Evolutionary conservation across 2,329 filamentous ascomycete genomes (phyloP).

Genomic region (Ilyonectria mors-panacis): DNA sequence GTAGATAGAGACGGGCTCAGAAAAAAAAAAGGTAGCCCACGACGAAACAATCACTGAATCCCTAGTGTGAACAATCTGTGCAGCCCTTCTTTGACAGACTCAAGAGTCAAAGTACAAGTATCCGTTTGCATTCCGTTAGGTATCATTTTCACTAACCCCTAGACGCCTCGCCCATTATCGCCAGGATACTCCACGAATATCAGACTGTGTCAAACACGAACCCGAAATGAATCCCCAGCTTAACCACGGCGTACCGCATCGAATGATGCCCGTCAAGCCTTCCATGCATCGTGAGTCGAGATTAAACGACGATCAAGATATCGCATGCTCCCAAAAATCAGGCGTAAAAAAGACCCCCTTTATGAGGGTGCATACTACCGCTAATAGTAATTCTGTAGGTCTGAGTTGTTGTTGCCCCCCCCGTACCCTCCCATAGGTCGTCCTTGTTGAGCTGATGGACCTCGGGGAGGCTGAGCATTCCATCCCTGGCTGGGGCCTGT

Average conservation of each 20-base stretch:
- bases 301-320: background rate
- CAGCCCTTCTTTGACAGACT: background rate
- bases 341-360: conserved; percentile 20
- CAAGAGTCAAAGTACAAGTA: conserved; percentile 9
- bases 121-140: conserved; percentile 13
- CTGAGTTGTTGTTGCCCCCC: conserved; percentile 41
- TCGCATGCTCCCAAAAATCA: conserved; percentile 28
- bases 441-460: conserved; percentile 40
- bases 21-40: conserved; percentile 11
- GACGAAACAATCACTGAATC: background rate
- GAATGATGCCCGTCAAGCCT: background rate
- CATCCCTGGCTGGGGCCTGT: conserved; percentile 44
- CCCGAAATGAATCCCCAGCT: conserved; percentile 21
- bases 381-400: conserved; percentile 49
- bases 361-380: conserved; percentile 27
- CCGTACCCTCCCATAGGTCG: conserved; percentile 44
- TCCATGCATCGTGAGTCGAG: background rate
- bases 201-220: conserved; percentile 10
- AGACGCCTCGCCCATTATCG: conserved; percentile 37
- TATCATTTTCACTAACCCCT: conserved; percentile 32
- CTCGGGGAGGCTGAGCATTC: conserved; percentile 42
- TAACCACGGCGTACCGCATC: conserved; percentile 15
- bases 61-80: conserved; percentile 6
- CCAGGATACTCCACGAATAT: conserved; percentile 5
- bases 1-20: conserved; percentile 12